Percentiles rank a stretch among this genome's conserved stretches.
These are phyloP conservation scores for Drechmeria coniospora DNA, from an alignment of 2,329 filamentous ascomycete species.

Conservation along the genomic window DNA sequence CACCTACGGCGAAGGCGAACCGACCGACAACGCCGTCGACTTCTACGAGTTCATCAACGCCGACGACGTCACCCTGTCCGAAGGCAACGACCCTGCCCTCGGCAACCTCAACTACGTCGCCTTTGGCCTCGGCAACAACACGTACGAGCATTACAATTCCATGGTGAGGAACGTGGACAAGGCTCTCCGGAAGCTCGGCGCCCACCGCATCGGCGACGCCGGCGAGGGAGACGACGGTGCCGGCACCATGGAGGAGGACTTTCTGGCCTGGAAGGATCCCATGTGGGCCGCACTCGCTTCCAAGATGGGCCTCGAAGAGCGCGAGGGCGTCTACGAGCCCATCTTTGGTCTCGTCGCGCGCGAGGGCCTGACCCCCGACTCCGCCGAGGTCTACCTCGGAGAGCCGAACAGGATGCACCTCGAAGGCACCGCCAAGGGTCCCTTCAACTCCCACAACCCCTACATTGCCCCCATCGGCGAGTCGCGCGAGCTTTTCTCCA, in stretches of 20 bases:
- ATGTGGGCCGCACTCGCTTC: constrained; percentile 85
- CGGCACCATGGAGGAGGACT: constrained; percentile 99
- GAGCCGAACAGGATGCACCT: constrained; percentile 96
- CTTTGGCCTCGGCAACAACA: constrained; percentile 97
- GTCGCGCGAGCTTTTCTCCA: constrained; percentile 79
- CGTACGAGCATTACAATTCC: constrained; percentile 97
- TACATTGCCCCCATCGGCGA: constrained; percentile 88
- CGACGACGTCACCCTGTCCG: constrained; percentile 69
- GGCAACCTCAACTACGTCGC: constrained; percentile 80
- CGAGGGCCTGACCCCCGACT: constrained; percentile 56
- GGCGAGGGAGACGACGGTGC: constrained; percentile 96
- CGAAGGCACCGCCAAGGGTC: constrained; percentile 67
- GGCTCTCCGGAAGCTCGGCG: constrained; percentile 67
- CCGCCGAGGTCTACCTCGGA: constrained; percentile 76
- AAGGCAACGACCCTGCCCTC: constrained; percentile 58
- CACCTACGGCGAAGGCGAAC: constrained; percentile 96
- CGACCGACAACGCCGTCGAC: constrained; percentile 95
- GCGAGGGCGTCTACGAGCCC: constrained; percentile 90
- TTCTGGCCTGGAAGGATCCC: constrained; percentile 96
- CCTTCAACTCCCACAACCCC: constrained; percentile 92
- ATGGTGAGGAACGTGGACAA: constrained; percentile 91
- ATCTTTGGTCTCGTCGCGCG: constrained; percentile 72
- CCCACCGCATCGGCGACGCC: constrained; percentile 66
- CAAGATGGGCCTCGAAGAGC: constrained; percentile 81
- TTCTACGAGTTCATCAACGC: constrained; percentile 92